phyloP scores from a whole-genome alignment of 2,329 filamentous ascomycete species.

The Coniella vitis region DNA sequence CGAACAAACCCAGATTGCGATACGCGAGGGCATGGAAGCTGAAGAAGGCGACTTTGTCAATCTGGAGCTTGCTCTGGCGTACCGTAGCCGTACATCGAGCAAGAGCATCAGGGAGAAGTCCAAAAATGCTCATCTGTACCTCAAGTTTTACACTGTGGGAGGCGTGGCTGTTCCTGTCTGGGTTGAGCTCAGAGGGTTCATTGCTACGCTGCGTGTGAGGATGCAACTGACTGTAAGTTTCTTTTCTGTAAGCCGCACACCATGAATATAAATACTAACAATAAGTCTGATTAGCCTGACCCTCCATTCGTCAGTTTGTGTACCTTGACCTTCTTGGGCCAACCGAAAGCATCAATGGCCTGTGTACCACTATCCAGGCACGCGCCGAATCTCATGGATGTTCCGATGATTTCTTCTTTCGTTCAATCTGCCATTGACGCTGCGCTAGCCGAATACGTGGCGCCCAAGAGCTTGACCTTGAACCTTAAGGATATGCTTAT shows the following conservation, averaged over 20 bases:
- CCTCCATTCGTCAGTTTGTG: slow-evolving; percentile 72
- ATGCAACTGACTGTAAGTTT: slow-evolving; percentile 53
- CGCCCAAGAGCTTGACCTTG: slow-evolving; percentile 66
- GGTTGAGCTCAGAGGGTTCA: slow-evolving; percentile 66
- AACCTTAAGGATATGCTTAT: slow-evolving; percentile 72
- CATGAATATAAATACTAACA: not conserved
- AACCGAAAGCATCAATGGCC: slow-evolving; percentile 64
- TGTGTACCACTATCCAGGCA: slow-evolving; percentile 65
- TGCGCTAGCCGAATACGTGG: slow-evolving; percentile 68
- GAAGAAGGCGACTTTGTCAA: slow-evolving; percentile 76
- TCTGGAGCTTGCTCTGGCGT: slow-evolving; percentile 68
- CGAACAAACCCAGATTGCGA: slow-evolving; percentile 30
- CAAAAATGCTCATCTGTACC: slow-evolving; percentile 65
- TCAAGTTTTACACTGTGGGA: slow-evolving; percentile 62
- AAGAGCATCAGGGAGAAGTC: slow-evolving; percentile 55
- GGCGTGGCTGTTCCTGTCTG: slow-evolving; percentile 56
- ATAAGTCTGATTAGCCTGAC: slow-evolving; percentile 44
- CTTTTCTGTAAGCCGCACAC: not conserved
- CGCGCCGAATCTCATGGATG: slow-evolving; percentile 66
- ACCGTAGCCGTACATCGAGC: slow-evolving; percentile 55
- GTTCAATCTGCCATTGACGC: slow-evolving; percentile 69
- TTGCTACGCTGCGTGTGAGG: slow-evolving; percentile 63
- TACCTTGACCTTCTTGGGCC: slow-evolving; percentile 67
- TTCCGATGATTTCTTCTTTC: slow-evolving; percentile 68
- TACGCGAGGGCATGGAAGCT: slow-evolving; percentile 59